phyloP scores from a whole-genome alignment of 2,329 filamentous ascomycete genomes.

The Clonostachys rosea region DNA sequence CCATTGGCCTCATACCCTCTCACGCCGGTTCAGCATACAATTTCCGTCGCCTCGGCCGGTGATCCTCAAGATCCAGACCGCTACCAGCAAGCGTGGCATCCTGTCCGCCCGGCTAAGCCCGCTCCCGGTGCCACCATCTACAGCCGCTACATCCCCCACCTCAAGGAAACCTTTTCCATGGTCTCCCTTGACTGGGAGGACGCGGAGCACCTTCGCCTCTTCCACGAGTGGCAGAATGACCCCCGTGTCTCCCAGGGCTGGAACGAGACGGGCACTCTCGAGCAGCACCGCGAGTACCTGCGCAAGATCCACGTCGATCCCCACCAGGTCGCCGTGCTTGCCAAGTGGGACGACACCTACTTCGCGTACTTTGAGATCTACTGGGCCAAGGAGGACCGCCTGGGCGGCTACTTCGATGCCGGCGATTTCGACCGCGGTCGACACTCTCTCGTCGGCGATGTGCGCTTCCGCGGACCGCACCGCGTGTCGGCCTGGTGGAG shows the following conservation, averaged over 20 bases:
- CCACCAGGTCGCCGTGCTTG: conserved; percentile 67
- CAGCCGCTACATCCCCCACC: conserved; percentile 72
- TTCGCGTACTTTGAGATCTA: conserved; percentile 82
- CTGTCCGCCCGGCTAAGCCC: conserved; percentile 68
- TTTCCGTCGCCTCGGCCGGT: conserved; percentile 28
- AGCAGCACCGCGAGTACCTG: conserved; percentile 70
- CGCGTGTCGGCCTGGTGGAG: conserved; percentile 59
- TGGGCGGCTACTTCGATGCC: conserved; percentile 51
- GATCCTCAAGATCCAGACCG: conserved; percentile 33
- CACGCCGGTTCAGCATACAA: conserved; percentile 41
- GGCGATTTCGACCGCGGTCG: conserved; percentile 54
- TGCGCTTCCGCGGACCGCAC: conserved; percentile 55
- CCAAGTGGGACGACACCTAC: conserved; percentile 62
- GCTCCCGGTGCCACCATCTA: conserved; percentile 66
- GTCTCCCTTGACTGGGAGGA: conserved; percentile 66
- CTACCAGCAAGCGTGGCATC: conserved; percentile 58
- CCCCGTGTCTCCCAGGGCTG: conserved; percentile 75
- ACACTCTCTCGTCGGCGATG: conserved; percentile 54
- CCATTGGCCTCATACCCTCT: conserved; percentile 41
- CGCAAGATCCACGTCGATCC: conserved; percentile 64
- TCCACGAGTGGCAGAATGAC: conserved; percentile 81
- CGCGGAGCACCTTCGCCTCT: conserved; percentile 60
- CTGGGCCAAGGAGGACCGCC: conserved; percentile 61
- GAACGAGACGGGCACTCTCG: conserved; percentile 73
- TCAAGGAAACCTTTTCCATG: conserved; percentile 74